Percentiles rank a stretch among this genome's conserved stretches.
phyloP scores from a whole-genome alignment of 345 rosid species.

The rapeseed (Brassica napus) region DNA sequence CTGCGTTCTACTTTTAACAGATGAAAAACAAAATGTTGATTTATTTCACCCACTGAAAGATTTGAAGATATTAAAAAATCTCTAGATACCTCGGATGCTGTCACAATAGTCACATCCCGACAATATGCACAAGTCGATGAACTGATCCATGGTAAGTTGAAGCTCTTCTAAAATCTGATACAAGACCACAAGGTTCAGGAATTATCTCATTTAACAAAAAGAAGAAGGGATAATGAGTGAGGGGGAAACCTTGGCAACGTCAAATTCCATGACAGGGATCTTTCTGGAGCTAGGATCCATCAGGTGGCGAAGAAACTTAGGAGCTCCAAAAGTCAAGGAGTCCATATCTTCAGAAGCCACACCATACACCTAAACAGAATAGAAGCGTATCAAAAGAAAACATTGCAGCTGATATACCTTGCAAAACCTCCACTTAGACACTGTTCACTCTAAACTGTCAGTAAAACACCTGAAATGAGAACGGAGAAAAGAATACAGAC shows the following conservation, averaged over 20 bases:
- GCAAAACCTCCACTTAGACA: conserved; percentile 8
- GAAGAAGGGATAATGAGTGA: neutral
- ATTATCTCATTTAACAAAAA: conserved; percentile 7
- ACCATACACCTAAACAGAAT: conserved; percentile 71
- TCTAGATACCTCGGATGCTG: conserved; percentile 76
- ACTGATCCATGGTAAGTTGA: conserved; percentile 89
- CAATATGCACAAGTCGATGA: conserved; percentile 90
- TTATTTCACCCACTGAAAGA: conserved; percentile 15
- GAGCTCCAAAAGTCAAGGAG: conserved; percentile 93
- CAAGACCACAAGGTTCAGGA: conserved; percentile 19
- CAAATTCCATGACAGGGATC: conserved; percentile 92
- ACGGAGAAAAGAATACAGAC: conserved; percentile 43
- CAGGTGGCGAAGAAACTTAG: conserved; percentile 91
- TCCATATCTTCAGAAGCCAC: conserved; percentile 99
- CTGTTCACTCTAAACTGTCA: neutral
- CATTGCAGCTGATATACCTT: neutral
- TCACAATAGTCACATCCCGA: conserved; percentile 99
- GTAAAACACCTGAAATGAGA: conserved; percentile 1
- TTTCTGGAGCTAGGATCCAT: conserved; percentile 98
- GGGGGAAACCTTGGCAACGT: conserved; percentile 64
- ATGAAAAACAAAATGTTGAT: neutral
- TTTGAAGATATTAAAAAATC: conserved; percentile 14
- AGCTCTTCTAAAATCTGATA: conserved; percentile 83
- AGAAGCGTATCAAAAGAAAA: conserved; percentile 4
- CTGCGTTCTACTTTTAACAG: neutral